phyloP scores from a whole-genome alignment of 2,329 filamentous ascomycete genomes.

The Akanthomyces lecanii region DNA sequence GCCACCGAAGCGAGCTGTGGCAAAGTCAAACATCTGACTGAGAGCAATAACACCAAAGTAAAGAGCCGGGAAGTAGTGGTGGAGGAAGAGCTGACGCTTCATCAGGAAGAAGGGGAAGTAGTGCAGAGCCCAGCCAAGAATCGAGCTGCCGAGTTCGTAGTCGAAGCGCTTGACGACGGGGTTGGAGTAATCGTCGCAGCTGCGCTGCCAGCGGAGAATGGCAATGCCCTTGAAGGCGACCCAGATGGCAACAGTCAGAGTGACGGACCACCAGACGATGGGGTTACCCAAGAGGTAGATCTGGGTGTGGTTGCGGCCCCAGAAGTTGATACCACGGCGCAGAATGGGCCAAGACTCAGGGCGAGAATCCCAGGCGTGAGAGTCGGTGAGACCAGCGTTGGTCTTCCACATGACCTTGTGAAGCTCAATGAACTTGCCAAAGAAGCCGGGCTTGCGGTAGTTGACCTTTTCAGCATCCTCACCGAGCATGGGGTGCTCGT shows the following conservation, averaged over 20 bases:
- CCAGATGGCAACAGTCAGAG: slow-evolving; percentile 72
- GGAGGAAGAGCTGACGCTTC: slow-evolving; percentile 95
- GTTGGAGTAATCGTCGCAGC: slow-evolving; percentile 78
- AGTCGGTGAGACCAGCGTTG: slow-evolving; percentile 92
- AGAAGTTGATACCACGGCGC: slow-evolving; percentile 96
- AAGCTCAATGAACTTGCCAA: slow-evolving; percentile 96
- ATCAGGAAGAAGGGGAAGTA: slow-evolving; percentile 99
- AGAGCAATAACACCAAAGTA: slow-evolving; percentile 91
- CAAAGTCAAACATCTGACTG: slow-evolving; percentile 85
- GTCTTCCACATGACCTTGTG: slow-evolving; percentile 99
- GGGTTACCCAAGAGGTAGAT: slow-evolving; percentile 97
- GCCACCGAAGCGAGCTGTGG: slow-evolving; percentile 66
- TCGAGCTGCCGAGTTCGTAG: slow-evolving; percentile 86
- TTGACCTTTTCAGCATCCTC: slow-evolving; percentile 86
- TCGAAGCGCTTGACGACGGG: slow-evolving; percentile 92
- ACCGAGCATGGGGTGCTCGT: slow-evolving; percentile 74
- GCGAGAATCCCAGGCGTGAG: slow-evolving; percentile 96
- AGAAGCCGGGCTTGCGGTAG: slow-evolving; percentile 89
- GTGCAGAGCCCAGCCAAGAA: slow-evolving; percentile 94
- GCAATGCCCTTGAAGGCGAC: slow-evolving; percentile 81
- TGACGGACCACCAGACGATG: slow-evolving; percentile 89
- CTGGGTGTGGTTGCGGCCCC: slow-evolving; percentile 89
- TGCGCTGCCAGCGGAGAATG: slow-evolving; percentile 89
- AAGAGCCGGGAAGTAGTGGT: slow-evolving; percentile 96
- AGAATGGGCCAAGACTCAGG: slow-evolving; percentile 91